phyloP scores from a whole-genome alignment of 2,329 filamentous ascomycete species.

The Epichloe baconii region DNA sequence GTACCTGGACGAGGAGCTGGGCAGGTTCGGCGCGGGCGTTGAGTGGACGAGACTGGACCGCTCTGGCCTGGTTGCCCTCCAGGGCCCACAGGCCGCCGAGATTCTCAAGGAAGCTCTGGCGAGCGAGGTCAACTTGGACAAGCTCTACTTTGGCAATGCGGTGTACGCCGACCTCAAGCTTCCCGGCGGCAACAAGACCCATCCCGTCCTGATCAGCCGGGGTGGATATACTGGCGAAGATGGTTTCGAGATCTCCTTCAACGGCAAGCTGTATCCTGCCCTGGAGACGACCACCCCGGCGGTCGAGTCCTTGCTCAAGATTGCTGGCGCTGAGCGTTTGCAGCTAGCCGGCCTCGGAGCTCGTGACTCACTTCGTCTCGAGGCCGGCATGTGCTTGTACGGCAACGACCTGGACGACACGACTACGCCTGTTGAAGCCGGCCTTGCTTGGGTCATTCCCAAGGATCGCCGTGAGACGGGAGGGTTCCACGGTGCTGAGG shows the following conservation, averaged over 20 bases:
- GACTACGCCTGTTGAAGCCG: conserved; percentile 46
- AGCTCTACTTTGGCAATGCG: conserved; percentile 72
- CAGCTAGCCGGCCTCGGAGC: conserved; percentile 81
- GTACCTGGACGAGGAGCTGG: conserved; percentile 61
- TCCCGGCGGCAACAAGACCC: conserved; percentile 30
- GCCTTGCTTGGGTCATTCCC: conserved; percentile 66
- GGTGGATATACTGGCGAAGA: conserved; percentile 97
- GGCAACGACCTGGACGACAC: conserved; percentile 87
- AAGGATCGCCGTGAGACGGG: conserved; percentile 55
- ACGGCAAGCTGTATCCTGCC: conserved; percentile 27
- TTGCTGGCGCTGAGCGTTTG: conserved; percentile 47
- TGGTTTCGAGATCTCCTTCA: conserved; percentile 88
- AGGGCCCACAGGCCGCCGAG: conserved; percentile 65
- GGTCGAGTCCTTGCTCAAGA: conserved; percentile 55
- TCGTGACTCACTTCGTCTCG: conserved; percentile 80
- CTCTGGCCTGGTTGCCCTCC: conserved; percentile 74
- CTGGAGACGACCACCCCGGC: conserved; percentile 34
- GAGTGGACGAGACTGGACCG: conserved; percentile 58
- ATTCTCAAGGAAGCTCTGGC: conserved; percentile 54
- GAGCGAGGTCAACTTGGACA: conserved; percentile 42
- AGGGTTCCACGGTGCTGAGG: conserved; percentile 74
- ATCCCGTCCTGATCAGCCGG: conserved; percentile 54
- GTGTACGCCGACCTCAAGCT: conserved; percentile 53
- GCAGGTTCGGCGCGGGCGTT: conserved; percentile 37
- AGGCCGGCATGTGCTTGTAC: conserved; percentile 99